These are phyloP conservation scores for Penicillium lividum DNA, from an alignment of 495 filamentous ascomycete species.

Conservation along the genomic window DNA sequence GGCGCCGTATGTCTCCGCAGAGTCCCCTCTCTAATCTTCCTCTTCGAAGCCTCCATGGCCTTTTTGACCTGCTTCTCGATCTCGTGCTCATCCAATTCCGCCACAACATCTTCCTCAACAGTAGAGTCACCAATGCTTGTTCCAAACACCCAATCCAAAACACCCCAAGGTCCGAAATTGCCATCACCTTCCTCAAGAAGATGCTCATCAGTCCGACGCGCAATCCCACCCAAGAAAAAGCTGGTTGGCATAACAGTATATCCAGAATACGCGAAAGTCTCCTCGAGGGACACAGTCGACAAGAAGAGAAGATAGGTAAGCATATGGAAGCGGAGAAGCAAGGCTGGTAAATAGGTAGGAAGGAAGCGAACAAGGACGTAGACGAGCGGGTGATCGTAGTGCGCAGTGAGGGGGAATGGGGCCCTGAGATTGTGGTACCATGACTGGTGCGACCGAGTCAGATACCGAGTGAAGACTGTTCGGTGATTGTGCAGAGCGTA, in stretches of 20 bases:
- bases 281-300: constrained; percentile 68
- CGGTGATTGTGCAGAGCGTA: constrained; percentile 59
- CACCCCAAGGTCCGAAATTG: constrained; percentile 76
- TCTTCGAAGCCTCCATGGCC: constrained; percentile 30
- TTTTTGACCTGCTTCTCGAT: constrained; percentile 29
- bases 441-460: constrained; percentile 52
- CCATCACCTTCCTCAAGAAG: constrained; percentile 59
- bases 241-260: constrained; percentile 71
- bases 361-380: constrained; percentile 69
- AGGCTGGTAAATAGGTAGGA: constrained; percentile 72
- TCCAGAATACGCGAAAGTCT: constrained; percentile 74
- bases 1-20: constrained; percentile 13
- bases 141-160: constrained; percentile 59
- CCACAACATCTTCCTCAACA: constrained; percentile 41
- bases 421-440: constrained; percentile 66
- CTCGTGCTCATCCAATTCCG: constrained; percentile 25
- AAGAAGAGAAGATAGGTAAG: constrained; percentile 76
- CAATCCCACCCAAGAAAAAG: constrained; percentile 74
- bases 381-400: constrained; percentile 79
- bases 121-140: constrained; percentile 49
- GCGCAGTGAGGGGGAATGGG: constrained; percentile 67
- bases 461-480: constrained; percentile 2
- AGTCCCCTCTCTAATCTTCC: constrained; percentile 22
- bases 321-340: constrained; percentile 68
- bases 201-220: constrained; percentile 69